Percentiles rank a stretch among this genome's conserved stretches.
These are phyloP conservation scores for Trebouxia sp. DNA, from an alignment of 139 green algal genomes.

Conservation along the genomic window DNA sequence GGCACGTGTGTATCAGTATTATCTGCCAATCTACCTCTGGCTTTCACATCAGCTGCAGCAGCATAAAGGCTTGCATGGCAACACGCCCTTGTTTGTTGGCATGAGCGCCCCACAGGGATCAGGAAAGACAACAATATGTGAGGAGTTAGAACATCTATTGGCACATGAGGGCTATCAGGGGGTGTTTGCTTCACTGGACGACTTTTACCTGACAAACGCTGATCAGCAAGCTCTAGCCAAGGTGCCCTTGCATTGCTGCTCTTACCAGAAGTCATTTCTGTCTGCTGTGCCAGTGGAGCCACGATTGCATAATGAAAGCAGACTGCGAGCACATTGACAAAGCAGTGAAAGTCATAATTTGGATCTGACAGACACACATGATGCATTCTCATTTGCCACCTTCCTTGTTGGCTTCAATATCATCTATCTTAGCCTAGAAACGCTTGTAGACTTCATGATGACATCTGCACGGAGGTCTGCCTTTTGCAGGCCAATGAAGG, in stretches of 20 bases:
- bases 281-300: too few species aligned
- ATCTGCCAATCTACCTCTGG: constrained; percentile 93
- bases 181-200: constrained; percentile 92
- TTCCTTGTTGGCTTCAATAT: too few species aligned
- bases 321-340: too few species aligned
- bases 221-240: constrained; percentile 49
- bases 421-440: too few species aligned
- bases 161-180: constrained; percentile 50
- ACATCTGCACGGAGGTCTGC: constrained; percentile 30
- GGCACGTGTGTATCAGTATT: constrained; percentile 89
- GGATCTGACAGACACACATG: too few species aligned
- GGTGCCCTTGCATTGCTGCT: constrained; percentile 28
- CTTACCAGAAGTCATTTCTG: neutral
- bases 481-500: constrained; percentile 56
- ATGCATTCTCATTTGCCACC: too few species aligned
- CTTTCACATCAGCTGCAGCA: constrained; percentile 59
- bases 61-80: constrained; percentile 45
- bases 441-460: neutral
- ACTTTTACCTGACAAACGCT: constrained; percentile 92
- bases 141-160: constrained; percentile 86
- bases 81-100: constrained; percentile 74
- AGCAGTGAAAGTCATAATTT: too few species aligned
- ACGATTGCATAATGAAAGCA: too few species aligned
- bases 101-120: constrained; percentile 94
- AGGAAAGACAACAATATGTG: constrained; percentile 96